Evolutionary conservation across 805 yeast species (phyloP).

Genomic region (Sugiyamaella marilandica): DNA sequence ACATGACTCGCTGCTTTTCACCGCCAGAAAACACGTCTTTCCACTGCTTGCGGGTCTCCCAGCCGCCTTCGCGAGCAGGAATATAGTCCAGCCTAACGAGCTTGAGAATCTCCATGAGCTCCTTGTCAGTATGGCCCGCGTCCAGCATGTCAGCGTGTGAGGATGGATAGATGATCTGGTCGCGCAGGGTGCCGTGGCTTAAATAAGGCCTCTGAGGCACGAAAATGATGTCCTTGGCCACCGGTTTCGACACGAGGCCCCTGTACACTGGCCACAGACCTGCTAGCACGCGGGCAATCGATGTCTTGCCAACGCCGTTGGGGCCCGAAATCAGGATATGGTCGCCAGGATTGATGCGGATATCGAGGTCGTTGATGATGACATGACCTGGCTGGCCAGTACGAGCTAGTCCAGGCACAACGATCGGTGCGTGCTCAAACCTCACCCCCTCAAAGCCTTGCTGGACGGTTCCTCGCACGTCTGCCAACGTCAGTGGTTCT

Average conservation of each 20-base stretch:
- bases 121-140: slow-evolving; percentile 64
- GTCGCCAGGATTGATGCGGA: slow-evolving; percentile 58
- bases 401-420: slow-evolving; percentile 53
- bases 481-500: slow-evolving; percentile 34
- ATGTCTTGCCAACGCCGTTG: slow-evolving; percentile 86
- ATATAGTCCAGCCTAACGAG: slow-evolving; percentile 81
- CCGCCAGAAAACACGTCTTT: slow-evolving; percentile 94
- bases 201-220: slow-evolving; percentile 87
- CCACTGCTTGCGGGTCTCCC: slow-evolving; percentile 61
- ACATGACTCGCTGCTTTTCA: slow-evolving; percentile 83
- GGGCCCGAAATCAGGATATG: slow-evolving; percentile 78
- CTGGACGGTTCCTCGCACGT: slow-evolving; percentile 77
- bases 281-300: slow-evolving; percentile 76
- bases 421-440: slow-evolving; percentile 75
- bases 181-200: slow-evolving; percentile 74
- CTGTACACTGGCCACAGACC: slow-evolving; percentile 88
- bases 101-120: slow-evolving; percentile 58
- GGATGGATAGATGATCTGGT: slow-evolving; percentile 85
- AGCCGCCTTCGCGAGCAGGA: slow-evolving; percentile 56
- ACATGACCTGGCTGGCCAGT: slow-evolving; percentile 43
- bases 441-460: slow-evolving; percentile 71
- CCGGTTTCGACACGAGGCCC: slow-evolving; percentile 78
- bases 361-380: slow-evolving; percentile 56
- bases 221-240: slow-evolving; percentile 57
- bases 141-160: slow-evolving; percentile 72